A percentile compares a stretch with the other conserved stretches of the same genome.
phyloP scores from a whole-genome alignment of 306 rosid genomes.

The Abrus pulchellus region DNA sequence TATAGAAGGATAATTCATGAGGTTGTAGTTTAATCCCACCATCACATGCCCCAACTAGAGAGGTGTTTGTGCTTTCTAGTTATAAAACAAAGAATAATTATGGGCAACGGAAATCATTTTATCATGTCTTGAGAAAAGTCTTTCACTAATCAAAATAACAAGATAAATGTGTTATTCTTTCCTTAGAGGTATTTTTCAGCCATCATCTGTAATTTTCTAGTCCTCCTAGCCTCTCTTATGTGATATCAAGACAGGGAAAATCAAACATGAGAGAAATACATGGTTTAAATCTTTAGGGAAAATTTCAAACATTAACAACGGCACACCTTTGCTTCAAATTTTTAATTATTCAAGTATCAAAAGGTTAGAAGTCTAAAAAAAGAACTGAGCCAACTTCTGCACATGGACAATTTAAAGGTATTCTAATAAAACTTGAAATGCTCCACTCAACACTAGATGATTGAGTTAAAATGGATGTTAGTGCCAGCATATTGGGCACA shows the following conservation, averaged over 20 bases:
- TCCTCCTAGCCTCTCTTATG: neutral
- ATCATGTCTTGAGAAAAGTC: neutral
- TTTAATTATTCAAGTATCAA: neutral
- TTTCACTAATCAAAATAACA: neutral
- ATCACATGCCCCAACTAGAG: neutral
- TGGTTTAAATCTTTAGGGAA: neutral
- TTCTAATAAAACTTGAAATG: neutral
- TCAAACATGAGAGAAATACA: constrained; percentile 10
- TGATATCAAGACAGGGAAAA: constrained; percentile 4
- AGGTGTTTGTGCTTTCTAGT: neutral
- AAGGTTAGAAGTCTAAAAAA: neutral
- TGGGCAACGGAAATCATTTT: neutral
- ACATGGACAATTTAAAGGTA: constrained; percentile 3
- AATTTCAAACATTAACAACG: constrained; percentile 4
- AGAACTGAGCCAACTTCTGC: constrained; percentile 4
- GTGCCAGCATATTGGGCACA: neutral
- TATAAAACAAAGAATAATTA: neutral
- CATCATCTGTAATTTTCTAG: neutral
- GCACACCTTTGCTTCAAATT: neutral
- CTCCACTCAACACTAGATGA: constrained; percentile 12
- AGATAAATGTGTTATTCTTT: neutral
- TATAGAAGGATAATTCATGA: neutral
- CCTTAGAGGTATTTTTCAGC: constrained; percentile 1
- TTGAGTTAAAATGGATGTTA: neutral
- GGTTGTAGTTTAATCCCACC: neutral